A percentile compares a stretch with the other conserved stretches of the same genome.
phyloP scores from a whole-genome alignment of 495 filamentous ascomycete species.

The Ascobolus immersus region DNA sequence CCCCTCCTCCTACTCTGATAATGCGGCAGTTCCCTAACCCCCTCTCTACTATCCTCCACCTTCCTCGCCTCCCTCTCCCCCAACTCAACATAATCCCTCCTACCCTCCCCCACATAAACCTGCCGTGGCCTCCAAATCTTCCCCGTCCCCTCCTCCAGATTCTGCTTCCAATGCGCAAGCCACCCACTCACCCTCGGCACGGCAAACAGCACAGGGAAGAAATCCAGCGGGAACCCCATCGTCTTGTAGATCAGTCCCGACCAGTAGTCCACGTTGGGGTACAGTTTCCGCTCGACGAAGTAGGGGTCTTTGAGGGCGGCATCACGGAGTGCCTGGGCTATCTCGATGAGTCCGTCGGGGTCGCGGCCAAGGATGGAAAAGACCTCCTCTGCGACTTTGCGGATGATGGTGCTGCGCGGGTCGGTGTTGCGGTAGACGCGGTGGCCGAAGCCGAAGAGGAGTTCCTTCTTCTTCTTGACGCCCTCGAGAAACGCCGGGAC shows the following conservation, averaged over 20 bases:
- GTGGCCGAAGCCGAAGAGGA: conserved; percentile 35
- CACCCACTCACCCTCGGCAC: conserved; percentile 19
- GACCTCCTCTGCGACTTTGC: conserved; percentile 22
- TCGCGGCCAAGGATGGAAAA: conserved; percentile 17
- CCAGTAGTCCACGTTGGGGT: conserved; percentile 34
- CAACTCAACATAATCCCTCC: conserved; percentile 15
- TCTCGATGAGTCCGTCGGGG: conserved; percentile 23
- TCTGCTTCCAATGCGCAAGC: conserved; percentile 21
- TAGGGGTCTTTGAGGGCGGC: conserved; percentile 27
- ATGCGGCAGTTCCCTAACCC: conserved; percentile 13
- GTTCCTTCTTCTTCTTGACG: conserved; percentile 26
- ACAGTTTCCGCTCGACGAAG: conserved; percentile 23
- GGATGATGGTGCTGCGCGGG: conserved; percentile 25
- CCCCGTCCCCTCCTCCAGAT: conserved; percentile 14
- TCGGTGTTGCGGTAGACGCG: conserved; percentile 30
- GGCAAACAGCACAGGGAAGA: conserved; percentile 20
- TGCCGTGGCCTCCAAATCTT: conserved; percentile 21
- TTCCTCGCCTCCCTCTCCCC: conserved; percentile 14
- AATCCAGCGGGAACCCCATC: conserved; percentile 24
- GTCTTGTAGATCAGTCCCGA: conserved; percentile 30
- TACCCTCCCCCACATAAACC: conserved; percentile 17
- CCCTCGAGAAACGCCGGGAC: conserved; percentile 24
- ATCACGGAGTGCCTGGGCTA: conserved; percentile 26
- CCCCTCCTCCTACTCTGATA: conserved; percentile 5
- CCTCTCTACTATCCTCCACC: conserved; percentile 10